Evolutionary conservation across 352 stramenopile species (phyloP), one percentile per base, ranked within the genome.

Genomic region (Phytophthora niederhauseri): DNA sequence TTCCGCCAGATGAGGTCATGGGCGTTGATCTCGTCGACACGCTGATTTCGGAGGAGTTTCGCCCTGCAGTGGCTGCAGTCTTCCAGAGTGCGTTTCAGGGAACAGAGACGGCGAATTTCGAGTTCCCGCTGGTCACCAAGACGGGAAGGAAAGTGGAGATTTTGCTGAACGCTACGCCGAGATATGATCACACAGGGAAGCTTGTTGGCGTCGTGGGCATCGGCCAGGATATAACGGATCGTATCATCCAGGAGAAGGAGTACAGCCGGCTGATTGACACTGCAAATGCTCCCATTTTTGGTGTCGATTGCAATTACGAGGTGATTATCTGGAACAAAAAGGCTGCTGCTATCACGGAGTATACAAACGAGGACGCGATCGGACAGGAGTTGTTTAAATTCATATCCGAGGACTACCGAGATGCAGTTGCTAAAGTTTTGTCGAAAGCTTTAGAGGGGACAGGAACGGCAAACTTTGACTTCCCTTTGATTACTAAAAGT

Each of bases 311-410:
- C 24, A 71, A 89, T 24, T 89, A 78, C 22, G 46, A 79, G 15
- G 81, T 93, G 38, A 91, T 90, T 43, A 92, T 90, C 31, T 98
- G 92, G 92, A 98, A 98, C 59, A 88, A 97, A 46, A 96, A 94
- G 61, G 90, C 84, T 8, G 79, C 82, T 3, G 89, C 79, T 9
- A 85, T 89, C 31, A 97, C 89, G 19, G 88, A 94, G 28, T 97
- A 94, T 72, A 80, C 76, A 28, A 90, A 90, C 38, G 73, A 95
- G 64, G 91, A 98, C 70, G 87, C 88, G 2, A 89, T 97, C 52
- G 90, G 81, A 19, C 60, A 85, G 43, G 61, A 85, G 7, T 45
- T 91, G 22, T 74, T 88, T 26, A 81, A 88, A 43, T 93, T 91
- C 52, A 89, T 93, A 19, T 77, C 81, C 3, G 72, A 76, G 22